Evolutionary conservation across 2,329 filamentous ascomycete genomes (phyloP), one percentile per base, ranked within the genome.

Genomic region (Pseudogymnoascus sp.): DNA sequence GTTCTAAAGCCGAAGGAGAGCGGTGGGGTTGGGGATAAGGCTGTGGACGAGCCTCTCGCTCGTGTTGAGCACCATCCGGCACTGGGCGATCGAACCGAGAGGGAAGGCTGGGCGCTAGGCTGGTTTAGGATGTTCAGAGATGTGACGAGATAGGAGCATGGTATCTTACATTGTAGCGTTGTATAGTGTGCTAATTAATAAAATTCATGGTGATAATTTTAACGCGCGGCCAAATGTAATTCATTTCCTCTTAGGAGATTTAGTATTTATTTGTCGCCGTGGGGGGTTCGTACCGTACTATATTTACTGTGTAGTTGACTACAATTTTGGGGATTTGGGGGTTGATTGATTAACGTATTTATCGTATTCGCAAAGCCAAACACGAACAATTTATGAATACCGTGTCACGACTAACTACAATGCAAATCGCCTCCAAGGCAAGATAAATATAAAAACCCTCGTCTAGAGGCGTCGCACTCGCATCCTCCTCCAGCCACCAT

Each of bases 41-140:
- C 44, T 50, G 44, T 50, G 23, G 44, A 17, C 44, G 44, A 50
- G 44, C 44, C 44, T 50, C 44, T 26, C 44, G 44, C 23, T 26
- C 6, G 26, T 9, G 26, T 26, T 50, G 13, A 50, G 21, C 21
- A 15, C 13, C 21, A 10, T 50, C 23, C 21, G 3, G 3, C 6
- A n/a, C 44, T 50, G 29, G 44, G 44, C 44, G 44, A 50, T 50
- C 44, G 44, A 50, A 50, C 44, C 44, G 44, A 50, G 23, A 50
- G 21, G 44, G 44, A 13, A 5, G 19, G 11, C 17, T 46, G 23
- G 44, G 17, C 21, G 44, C 44, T 50, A 50, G 21, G 23, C 44
- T 29, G 7, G 2, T 29, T 50, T 29, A 10, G 44, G 44, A 23
- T 9, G 11, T 46, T 46, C 19, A 46, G 13, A 50, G 21, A n/a